These are phyloP conservation scores for Amanita rubescens DNA, from an alignment of 768 basidiomycete genomes.

Conservation along the genomic window DNA sequence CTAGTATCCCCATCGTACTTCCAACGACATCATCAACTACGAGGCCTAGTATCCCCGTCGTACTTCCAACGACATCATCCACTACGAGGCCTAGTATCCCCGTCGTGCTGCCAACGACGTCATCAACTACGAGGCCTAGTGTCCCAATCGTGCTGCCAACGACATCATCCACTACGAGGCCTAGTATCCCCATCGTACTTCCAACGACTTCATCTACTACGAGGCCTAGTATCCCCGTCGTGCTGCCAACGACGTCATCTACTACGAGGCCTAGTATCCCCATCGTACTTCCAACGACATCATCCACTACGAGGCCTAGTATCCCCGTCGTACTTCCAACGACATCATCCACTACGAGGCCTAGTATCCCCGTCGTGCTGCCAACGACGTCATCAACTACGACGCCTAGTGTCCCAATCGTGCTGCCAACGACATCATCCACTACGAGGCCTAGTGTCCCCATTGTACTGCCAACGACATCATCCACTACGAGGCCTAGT, in stretches of 20 bases:
- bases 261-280: background rate
- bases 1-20: background rate
- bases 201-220: no score
- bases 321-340: background rate
- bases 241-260: background rate
- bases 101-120: no score
- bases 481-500: background rate
- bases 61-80: background rate
- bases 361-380: background rate
- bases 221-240: background rate
- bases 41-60: background rate
- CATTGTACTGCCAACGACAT: background rate
- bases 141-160: background rate
- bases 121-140: no score
- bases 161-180: background rate
- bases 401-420: background rate
- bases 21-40: background rate
- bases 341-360: background rate
- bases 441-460: background rate
- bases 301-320: background rate
- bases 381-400: background rate
- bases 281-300: background rate
- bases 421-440: background rate
- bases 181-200: background rate
- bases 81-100: background rate